A percentile compares a stretch with the other conserved stretches of the same genome.
Evolutionary conservation across 306 rosid genomes (phyloP).

Genomic region (Dryas drummondii): DNA sequence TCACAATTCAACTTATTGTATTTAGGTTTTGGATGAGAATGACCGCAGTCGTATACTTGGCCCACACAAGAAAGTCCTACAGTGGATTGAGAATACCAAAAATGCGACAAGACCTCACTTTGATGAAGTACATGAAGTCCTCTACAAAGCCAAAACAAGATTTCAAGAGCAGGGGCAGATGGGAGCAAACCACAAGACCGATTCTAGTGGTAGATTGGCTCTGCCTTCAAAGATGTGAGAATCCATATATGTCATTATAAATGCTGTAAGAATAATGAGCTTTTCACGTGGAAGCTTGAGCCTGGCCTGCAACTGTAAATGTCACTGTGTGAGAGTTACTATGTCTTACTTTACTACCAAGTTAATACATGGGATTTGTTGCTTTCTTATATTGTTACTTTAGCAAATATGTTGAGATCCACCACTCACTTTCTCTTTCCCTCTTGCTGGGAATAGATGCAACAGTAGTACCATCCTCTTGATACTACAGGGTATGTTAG

Average conservation of each 20-base stretch:
- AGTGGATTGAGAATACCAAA: constrained; percentile 78
- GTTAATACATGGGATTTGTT: neutral
- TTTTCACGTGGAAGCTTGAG: neutral
- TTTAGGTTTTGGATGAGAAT: constrained; percentile 70
- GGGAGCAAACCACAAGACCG: constrained; percentile 23
- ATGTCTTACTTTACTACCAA: neutral
- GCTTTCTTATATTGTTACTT: neutral
- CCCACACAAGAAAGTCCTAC: constrained; percentile 75
- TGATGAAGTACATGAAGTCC: constrained; percentile 65
- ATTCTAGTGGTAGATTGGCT: constrained; percentile 28
- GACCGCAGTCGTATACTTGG: constrained; percentile 61
- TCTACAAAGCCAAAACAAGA: constrained; percentile 46
- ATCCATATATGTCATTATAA: neutral
- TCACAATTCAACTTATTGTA: constrained; percentile 9
- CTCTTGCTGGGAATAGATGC: neutral
- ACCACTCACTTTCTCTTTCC: neutral
- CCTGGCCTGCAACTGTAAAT: constrained; percentile 6
- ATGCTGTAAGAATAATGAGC: neutral
- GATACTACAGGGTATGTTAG: neutral
- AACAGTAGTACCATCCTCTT: neutral
- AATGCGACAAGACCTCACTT: constrained; percentile 78
- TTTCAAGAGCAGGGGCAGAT: constrained; percentile 36
- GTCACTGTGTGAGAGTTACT: neutral
- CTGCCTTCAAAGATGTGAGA: constrained; percentile 50
- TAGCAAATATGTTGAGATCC: neutral